phyloP scores from a whole-genome alignment of 177 flowering plant genomes.

The Vitis hybrid region DNA sequence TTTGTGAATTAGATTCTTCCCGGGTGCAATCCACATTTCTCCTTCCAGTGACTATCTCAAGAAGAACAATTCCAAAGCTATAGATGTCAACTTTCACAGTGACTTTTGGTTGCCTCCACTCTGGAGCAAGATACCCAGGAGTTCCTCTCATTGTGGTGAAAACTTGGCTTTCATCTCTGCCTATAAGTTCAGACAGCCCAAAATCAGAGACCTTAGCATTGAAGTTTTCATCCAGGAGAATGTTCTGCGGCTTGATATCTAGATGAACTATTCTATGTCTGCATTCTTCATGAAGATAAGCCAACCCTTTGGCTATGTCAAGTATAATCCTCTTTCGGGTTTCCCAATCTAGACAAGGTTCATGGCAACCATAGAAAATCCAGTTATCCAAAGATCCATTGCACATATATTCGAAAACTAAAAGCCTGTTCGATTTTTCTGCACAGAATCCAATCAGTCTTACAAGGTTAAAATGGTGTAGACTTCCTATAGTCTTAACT shows the following conservation, averaged over 20 bases:
- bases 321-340: too few relatives aligned
- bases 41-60: constrained; percentile 27
- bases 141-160: constrained; percentile 24
- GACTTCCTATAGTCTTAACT: too few relatives aligned
- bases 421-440: too few relatives aligned
- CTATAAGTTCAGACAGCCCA: not conserved
- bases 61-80: constrained; percentile 27
- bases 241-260: constrained; percentile 36
- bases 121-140: constrained; percentile 1
- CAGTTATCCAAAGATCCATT: too few relatives aligned
- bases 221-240: too few relatives aligned
- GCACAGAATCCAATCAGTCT: too few relatives aligned
- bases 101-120: constrained; percentile 17
- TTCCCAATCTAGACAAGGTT: too few relatives aligned
- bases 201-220: too few relatives aligned
- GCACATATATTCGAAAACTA: too few relatives aligned
- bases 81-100: constrained; percentile 34
- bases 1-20: constrained; percentile 15
- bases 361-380: too few relatives aligned
- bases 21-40: constrained; percentile 25
- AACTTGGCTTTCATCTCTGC: constrained; percentile 4
- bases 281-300: constrained; percentile 45
- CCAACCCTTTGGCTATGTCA: not conserved
- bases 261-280: constrained; percentile 24
- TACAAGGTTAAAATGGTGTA: too few relatives aligned